Percentiles rank a stretch among this genome's conserved stretches.
These are phyloP conservation scores for Eimeria brunetti DNA, from an alignment of 169 alveolate genomes.

Conservation along the genomic window DNA sequence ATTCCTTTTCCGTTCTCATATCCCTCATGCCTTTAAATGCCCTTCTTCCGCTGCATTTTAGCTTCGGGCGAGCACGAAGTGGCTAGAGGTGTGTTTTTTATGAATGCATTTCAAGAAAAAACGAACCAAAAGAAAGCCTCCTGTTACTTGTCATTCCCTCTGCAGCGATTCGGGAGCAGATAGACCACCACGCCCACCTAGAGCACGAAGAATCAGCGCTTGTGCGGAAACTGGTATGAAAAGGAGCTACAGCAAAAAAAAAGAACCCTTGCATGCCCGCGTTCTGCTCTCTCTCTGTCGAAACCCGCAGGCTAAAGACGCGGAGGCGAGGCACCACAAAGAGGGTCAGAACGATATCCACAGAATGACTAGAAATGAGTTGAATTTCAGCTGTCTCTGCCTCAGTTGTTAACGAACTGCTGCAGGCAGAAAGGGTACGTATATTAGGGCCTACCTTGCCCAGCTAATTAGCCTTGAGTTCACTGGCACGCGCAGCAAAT, in stretches of 20 bases:
- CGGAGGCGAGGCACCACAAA: slow-evolving; percentile 52
- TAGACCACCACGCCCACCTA: slow-evolving; percentile 46
- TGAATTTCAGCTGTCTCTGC: background rate
- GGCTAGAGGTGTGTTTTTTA: slow-evolving; percentile 40
- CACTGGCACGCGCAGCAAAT: background rate
- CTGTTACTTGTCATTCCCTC: background rate
- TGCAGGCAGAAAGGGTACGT: slow-evolving; percentile 38
- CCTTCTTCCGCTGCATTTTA: background rate
- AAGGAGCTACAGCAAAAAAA: background rate
- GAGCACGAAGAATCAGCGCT: slow-evolving; percentile 66
- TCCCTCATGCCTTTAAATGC: too few species aligned
- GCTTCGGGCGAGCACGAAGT: slow-evolving; percentile 66
- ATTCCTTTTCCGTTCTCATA: too few species aligned
- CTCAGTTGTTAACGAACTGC: slow-evolving; percentile 31
- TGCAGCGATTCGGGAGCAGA: slow-evolving; percentile 48
- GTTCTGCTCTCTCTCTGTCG: background rate
- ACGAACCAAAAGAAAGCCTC: background rate
- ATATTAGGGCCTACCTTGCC: background rate
- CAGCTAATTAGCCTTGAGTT: background rate
- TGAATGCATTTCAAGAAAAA: background rate
- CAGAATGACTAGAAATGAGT: background rate
- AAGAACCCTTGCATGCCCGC: background rate
- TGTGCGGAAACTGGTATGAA: slow-evolving; percentile 48
- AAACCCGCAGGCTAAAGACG: slow-evolving; percentile 52
- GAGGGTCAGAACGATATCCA: slow-evolving; percentile 13